Percentiles rank a stretch among this genome's conserved stretches.
Conservation (phyloP, 306 rosid genomes). For the Pyrus pyrifolia region DNA sequence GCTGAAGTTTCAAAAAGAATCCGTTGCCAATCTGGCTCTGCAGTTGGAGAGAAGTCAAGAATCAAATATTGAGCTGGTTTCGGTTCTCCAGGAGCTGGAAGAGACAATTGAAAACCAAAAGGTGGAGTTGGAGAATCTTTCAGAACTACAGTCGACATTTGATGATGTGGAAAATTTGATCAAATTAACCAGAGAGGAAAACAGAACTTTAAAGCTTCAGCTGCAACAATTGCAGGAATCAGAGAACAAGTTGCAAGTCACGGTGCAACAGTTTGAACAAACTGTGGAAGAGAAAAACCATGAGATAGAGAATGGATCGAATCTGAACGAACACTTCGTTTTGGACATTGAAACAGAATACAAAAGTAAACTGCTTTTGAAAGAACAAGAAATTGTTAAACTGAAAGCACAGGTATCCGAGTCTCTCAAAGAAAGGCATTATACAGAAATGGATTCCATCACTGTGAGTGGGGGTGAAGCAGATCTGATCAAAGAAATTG, state of each 20-base stretch:
- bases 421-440: conserved; percentile 32
- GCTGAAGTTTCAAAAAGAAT: conserved; percentile 66
- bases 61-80: conserved; percentile 78
- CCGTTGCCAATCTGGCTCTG: conserved; percentile 57
- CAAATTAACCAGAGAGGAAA: conserved; percentile 41
- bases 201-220: conserved; percentile 34
- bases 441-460: conserved; percentile 29
- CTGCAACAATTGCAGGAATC: conserved; percentile 59
- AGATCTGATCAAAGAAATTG: conserved; percentile 49
- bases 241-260: conserved; percentile 43
- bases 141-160: conserved; percentile 38
- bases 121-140: conserved; percentile 53
- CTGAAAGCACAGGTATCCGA: conserved; percentile 36
- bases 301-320: conserved; percentile 26
- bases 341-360: conserved; percentile 38
- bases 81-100: conserved; percentile 89
- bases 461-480: conserved; percentile 36
- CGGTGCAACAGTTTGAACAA: conserved; percentile 52
- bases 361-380: conserved; percentile 31
- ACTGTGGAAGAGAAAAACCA: conserved; percentile 48
- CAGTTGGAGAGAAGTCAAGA: conserved; percentile 83
- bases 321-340: conserved; percentile 28
- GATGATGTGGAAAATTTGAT: conserved; percentile 39
- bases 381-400: conserved; percentile 48
- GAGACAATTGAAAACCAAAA: conserved; percentile 64